Conservation (phyloP, 257 asterid species). For the Thymus quinquecostatus region DNA sequence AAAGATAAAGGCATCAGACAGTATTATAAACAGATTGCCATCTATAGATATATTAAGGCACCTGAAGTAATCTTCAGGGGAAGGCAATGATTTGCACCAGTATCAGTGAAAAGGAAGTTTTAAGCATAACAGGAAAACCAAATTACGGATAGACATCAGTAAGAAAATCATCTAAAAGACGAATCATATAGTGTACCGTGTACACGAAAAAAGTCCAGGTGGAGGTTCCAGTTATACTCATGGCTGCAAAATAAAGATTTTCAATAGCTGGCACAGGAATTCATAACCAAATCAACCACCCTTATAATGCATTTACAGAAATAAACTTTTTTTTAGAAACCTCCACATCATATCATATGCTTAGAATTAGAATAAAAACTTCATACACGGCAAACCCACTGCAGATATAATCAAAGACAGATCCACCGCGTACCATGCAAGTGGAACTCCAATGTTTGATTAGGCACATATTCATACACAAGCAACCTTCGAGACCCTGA, state of each 20-base stretch:
- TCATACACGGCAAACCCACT: constrained; percentile 9
- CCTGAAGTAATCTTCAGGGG: neutral
- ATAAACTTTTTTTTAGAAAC: neutral
- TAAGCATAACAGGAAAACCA: neutral
- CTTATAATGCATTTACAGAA: constrained; percentile 12
- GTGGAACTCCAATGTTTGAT: constrained; percentile 81
- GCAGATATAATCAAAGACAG: constrained; percentile 16
- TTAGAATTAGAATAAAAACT: neutral
- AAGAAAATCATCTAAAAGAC: too few species aligned
- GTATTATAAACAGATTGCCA: neutral
- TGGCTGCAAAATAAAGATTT: constrained; percentile 12
- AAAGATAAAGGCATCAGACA: neutral
- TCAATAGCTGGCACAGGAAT: neutral
- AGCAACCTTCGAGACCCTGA: constrained; percentile 80
- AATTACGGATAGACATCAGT: neutral
- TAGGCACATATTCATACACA: constrained; percentile 81
- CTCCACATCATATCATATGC: neutral
- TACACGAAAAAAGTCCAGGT: constrained; percentile 3
- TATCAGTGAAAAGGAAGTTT: constrained; percentile 8
- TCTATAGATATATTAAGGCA: too few species aligned
- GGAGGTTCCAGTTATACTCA: neutral
- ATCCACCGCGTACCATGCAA: constrained; percentile 66
- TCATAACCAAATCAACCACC: constrained; percentile 13
- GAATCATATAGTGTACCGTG: neutral
- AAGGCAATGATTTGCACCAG: neutral